phyloP scores from a whole-genome alignment of 306 rosid species.

The Rosa lucieae region DNA sequence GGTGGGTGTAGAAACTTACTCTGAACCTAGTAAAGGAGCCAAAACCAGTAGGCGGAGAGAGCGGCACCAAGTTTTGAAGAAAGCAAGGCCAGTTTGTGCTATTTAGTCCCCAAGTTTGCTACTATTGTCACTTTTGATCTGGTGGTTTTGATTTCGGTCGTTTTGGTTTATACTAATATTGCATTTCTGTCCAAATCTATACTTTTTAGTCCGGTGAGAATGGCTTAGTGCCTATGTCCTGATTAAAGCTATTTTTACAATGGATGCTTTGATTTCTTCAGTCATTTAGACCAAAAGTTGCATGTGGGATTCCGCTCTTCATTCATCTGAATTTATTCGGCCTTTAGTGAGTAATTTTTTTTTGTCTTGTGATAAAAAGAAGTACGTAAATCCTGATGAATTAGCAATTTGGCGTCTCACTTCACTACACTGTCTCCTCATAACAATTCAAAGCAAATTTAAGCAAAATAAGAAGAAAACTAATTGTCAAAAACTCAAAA shows the following conservation, averaged over 20 bases:
- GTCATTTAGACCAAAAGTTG: no score
- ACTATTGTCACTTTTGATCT: background rate
- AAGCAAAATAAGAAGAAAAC: background rate
- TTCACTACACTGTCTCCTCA: background rate
- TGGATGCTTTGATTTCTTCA: no score
- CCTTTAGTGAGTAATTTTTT: no score
- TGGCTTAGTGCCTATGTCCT: background rate
- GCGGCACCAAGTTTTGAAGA: constrained; percentile 7
- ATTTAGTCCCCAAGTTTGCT: background rate
- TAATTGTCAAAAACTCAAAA: background rate
- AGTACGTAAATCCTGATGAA: background rate
- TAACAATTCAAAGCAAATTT: background rate
- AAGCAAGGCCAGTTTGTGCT: background rate
- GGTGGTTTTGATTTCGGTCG: background rate
- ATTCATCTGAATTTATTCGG: background rate
- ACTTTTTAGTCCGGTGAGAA: background rate
- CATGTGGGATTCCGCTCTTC: background rate
- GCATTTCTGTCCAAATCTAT: background rate
- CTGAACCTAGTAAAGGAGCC: background rate
- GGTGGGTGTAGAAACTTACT: background rate
- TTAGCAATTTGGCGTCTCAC: background rate
- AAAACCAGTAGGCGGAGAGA: constrained; percentile 12
- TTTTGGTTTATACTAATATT: background rate
- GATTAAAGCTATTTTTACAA: no score
- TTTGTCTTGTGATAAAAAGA: no score